A percentile compares a stretch with the other conserved stretches of the same genome.
Evolutionary conservation across 75 land plant genomes (phyloP).

Genomic region (Isoetes taiwanensis): DNA sequence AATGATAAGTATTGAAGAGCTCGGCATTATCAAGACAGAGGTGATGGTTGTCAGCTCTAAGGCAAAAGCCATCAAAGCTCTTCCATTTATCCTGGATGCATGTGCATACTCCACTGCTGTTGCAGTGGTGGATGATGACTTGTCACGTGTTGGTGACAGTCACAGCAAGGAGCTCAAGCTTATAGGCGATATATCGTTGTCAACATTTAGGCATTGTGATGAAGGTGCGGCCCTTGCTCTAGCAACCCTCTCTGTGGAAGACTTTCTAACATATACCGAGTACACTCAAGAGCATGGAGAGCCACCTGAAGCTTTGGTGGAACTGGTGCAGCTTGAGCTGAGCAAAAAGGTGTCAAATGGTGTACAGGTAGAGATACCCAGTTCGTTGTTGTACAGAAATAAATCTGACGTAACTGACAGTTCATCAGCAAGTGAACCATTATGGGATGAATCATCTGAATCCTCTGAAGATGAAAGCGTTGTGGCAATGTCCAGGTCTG

Average conservation of each 20-base stretch:
- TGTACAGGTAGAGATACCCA: too few relatives aligned
- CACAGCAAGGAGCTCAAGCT: constrained; percentile 26
- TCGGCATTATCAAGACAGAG: constrained; percentile 39
- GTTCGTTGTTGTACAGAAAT: too few relatives aligned
- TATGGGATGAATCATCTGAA: too few relatives aligned
- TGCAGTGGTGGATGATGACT: constrained; percentile 39
- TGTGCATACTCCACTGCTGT: constrained; percentile 38
- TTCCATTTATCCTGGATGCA: constrained; percentile 28
- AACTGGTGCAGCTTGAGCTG: constrained; percentile 30
- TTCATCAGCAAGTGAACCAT: too few relatives aligned
- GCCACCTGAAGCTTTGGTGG: constrained; percentile 42
- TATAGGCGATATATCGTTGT: constrained; percentile 67
- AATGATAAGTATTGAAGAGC: constrained; percentile 41
- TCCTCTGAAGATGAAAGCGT: too few relatives aligned
- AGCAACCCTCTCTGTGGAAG: constrained; percentile 50
- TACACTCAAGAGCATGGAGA: constrained; percentile 46
- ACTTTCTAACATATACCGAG: constrained; percentile 65
- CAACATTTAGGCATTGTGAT: constrained; percentile 37
- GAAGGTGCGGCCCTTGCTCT: constrained; percentile 55
- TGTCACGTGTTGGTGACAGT: too few relatives aligned
- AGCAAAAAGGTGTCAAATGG: constrained; percentile 22
- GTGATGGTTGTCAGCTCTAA: constrained; percentile 25
- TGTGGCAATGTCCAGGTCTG: too few relatives aligned
- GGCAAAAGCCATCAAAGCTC: constrained; percentile 38
- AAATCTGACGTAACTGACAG: too few relatives aligned